Base-by-base conservation (phyloP, 257 asterid species). In the Gynochthodes officinalis region DNA sequence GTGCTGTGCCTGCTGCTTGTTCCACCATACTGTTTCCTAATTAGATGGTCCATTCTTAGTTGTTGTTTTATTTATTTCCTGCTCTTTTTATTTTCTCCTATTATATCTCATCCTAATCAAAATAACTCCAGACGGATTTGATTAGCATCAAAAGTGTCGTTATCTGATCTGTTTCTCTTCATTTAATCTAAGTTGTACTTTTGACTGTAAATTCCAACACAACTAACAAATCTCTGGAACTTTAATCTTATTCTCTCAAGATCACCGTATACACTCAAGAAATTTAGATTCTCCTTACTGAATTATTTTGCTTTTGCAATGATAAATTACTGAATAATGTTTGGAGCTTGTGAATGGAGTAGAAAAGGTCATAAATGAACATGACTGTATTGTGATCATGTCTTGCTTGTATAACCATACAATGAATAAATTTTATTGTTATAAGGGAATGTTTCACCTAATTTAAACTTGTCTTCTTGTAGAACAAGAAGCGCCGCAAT, bases 401-500 rank as follows among this genome's bases (percentile, higher is more conserved):
- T 73, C 23, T 30, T 60, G 63, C 60, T 46, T 3, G 75, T 55
- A 19, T 50, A 10, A 4, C 4, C 61, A 25, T 14, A 8, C 28
- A 10, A 32, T 25, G 19, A 18, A 57, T 52, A 48, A 35, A 18
- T 64, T 33, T 25, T 42, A 28, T n/a, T 19, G 0, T 7, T 43
- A 15, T 21, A 13, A 18, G 11, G 10, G 2, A 4, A 23, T 35
- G 16, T 61, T n/a, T 75, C 15, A 39, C 9, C 44, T 49, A 39
- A 61, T 35, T 21, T 50, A 40, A 65, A 48, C 49, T 76, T 67
- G 57, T 68, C 72, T 81, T 78, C 66, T 73, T 88, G 82, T 84
- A 94, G 99, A 82, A 84, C 95, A 2, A 98, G 99, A 62, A 85
- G 93, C 83, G 59, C 98, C 68, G 70, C 90, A 27, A 77, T 88